These are phyloP conservation scores for Solanum etuberosum DNA, from an alignment of 257 asterid genomes.

Conservation along the genomic window DNA sequence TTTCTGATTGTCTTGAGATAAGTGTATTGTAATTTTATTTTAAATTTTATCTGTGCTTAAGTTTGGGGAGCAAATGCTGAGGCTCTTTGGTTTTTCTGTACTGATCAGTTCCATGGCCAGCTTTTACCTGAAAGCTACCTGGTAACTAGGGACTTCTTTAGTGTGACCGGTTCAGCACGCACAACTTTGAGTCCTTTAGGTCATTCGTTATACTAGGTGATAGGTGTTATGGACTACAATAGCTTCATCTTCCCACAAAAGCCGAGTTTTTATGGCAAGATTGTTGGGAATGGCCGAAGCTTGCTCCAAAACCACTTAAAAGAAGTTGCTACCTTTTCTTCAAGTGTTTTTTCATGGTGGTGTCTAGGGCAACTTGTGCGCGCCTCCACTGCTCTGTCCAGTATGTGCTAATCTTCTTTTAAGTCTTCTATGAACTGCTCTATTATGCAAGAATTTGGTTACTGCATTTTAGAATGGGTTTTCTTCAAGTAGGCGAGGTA, in stretches of 20 bases:
- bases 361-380: not conserved
- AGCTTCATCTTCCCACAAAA: not conserved
- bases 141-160: not conserved
- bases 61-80: not conserved
- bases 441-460: not conserved
- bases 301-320: not conserved
- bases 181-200: not conserved
- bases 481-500: not conserved
- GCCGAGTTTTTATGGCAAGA: not conserved
- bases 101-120: not conserved
- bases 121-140: not conserved
- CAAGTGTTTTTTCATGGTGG: not conserved
- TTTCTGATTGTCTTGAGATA: not conserved
- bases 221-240: not conserved
- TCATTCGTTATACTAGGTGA: not conserved
- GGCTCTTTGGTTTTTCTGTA: not conserved
- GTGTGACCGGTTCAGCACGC: not conserved
- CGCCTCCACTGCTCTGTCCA: not conserved
- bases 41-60: not conserved
- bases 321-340: not conserved
- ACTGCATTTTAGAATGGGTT: not conserved
- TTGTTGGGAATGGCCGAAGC: not conserved
- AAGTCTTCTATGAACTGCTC: not conserved
- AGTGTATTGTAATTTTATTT: not conserved
- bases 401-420: not conserved